A percentile compares a stretch with the other conserved stretches of the same genome.
These are phyloP conservation scores for Claviceps pazoutovae DNA, from an alignment of 2,329 filamentous ascomycete genomes.

Conservation along the genomic window DNA sequence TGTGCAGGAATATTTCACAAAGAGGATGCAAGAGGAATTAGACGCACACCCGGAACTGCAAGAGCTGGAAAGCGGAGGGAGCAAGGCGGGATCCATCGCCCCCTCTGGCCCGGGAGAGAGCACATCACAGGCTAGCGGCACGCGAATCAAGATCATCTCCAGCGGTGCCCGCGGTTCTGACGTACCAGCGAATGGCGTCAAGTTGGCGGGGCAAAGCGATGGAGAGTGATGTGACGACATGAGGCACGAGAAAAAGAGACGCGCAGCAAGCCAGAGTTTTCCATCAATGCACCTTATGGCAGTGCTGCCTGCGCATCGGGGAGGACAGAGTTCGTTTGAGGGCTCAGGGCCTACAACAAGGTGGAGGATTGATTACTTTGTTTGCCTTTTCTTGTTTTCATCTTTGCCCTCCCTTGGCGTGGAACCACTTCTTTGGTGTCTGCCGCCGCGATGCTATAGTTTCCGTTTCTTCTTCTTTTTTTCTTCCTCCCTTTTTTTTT, in stretches of 20 bases:
- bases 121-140: conserved; percentile 50
- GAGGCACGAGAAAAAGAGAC: not conserved
- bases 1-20: conserved; percentile 40
- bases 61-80: conserved; percentile 37
- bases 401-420: not conserved
- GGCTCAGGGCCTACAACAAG: not conserved
- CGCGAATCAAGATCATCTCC: conserved; percentile 57
- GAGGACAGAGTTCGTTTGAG: not conserved
- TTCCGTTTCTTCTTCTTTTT: not conserved
- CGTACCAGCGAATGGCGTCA: conserved; percentile 21
- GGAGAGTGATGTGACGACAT: conserved; percentile 27
- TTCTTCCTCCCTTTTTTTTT: conserved; percentile 1
- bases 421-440: not conserved
- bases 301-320: not conserved
- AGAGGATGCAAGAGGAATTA: conserved; percentile 38
- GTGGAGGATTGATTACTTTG: not conserved
- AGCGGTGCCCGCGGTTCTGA: conserved; percentile 20
- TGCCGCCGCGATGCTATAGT: not conserved
- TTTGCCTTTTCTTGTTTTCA: conserved; percentile 1
- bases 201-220: conserved; percentile 34
- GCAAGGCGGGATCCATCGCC: conserved; percentile 23
- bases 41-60: conserved; percentile 39
- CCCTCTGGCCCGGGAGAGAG: conserved; percentile 39
- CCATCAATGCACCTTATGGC: not conserved
- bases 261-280: not conserved